Evolutionary conservation across 768 basidiomycete genomes (phyloP).

Genomic region (Leccinellum luteum): DNA sequence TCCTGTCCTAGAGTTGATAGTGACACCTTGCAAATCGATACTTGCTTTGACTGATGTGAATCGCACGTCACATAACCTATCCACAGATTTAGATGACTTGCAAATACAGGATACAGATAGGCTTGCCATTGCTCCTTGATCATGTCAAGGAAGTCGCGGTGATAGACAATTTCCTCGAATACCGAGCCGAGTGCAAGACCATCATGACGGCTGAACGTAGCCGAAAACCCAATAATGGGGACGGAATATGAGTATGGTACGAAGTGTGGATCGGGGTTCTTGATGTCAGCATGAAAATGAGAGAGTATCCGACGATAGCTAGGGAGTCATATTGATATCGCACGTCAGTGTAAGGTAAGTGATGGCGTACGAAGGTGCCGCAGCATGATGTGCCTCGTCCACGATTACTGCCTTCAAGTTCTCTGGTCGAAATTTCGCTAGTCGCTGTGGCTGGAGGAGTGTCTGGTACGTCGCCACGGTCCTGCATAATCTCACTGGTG

Average conservation of each 20-base stretch:
- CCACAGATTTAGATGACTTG: not conserved
- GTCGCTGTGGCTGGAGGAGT: slow-evolving; percentile 55
- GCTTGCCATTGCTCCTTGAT: slow-evolving; percentile 84
- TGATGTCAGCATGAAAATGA: slow-evolving; percentile 70
- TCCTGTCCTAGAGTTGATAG: slow-evolving; percentile 62
- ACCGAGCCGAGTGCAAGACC: slow-evolving; percentile 85
- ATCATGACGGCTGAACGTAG: slow-evolving; percentile 92
- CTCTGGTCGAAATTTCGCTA: slow-evolving; percentile 73
- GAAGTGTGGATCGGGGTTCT: slow-evolving; percentile 47
- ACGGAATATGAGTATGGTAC: slow-evolving; percentile 48
- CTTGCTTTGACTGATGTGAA: slow-evolving; percentile 81
- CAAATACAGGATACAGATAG: not conserved
- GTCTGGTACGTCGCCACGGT: slow-evolving; percentile 93
- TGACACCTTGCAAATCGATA: slow-evolving; percentile 66
- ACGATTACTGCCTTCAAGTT: slow-evolving; percentile 74
- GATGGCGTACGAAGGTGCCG: slow-evolving; percentile 77
- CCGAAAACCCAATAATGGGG: slow-evolving; percentile 91
- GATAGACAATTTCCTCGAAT: slow-evolving; percentile 90
- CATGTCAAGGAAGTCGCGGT: slow-evolving; percentile 89
- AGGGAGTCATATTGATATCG: slow-evolving; percentile 5
- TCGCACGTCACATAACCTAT: slow-evolving; percentile 79
- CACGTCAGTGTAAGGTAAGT: not conserved
- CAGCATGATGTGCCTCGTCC: slow-evolving; percentile 96
- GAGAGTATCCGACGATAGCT: slow-evolving; percentile 85
- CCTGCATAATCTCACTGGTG: slow-evolving; percentile 34